A percentile compares a stretch with the other conserved stretches of the same genome.
Evolutionary conservation across 2,329 filamentous ascomycete genomes (phyloP).

Genomic region (Clonostachys byssicola): DNA sequence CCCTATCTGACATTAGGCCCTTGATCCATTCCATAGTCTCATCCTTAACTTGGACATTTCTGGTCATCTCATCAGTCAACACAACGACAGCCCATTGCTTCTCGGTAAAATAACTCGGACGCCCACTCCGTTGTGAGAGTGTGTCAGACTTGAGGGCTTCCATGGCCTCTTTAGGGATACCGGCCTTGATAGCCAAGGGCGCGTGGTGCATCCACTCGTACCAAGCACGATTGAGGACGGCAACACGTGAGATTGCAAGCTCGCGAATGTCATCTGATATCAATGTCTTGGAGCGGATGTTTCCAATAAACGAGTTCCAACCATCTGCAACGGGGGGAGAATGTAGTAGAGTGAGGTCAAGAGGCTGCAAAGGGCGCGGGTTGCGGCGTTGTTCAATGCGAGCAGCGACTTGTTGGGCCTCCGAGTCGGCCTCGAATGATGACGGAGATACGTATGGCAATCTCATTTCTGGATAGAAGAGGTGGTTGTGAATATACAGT

Average conservation of each 20-base stretch:
- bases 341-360: slow-evolving; percentile 76
- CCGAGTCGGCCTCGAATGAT: slow-evolving; percentile 9
- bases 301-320: slow-evolving; percentile 67
- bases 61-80: slow-evolving; percentile 83
- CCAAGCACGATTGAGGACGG: slow-evolving; percentile 75
- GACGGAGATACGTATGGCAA: too few species aligned
- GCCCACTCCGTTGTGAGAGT: slow-evolving; percentile 11
- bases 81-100: slow-evolving; percentile 65
- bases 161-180: slow-evolving; percentile 48
- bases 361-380: slow-evolving; percentile 65
- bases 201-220: slow-evolving; percentile 83
- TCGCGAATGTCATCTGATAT: slow-evolving; percentile 60
- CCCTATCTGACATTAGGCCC: slow-evolving; percentile 58
- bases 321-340: slow-evolving; percentile 71
- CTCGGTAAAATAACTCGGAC: slow-evolving; percentile 39
- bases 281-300: slow-evolving; percentile 49
- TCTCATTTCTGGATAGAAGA: too few species aligned
- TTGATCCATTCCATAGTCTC: slow-evolving; percentile 62
- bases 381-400: slow-evolving; percentile 62
- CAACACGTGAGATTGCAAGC: slow-evolving; percentile 76
- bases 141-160: slow-evolving; percentile 31
- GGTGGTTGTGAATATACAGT: too few species aligned
- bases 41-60: slow-evolving; percentile 65
- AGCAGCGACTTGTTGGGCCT: slow-evolving; percentile 53
- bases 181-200: slow-evolving; percentile 57